These are phyloP conservation scores for Fusarium compactum DNA, from an alignment of 2,329 filamentous ascomycete genomes.

Conservation along the genomic window DNA sequence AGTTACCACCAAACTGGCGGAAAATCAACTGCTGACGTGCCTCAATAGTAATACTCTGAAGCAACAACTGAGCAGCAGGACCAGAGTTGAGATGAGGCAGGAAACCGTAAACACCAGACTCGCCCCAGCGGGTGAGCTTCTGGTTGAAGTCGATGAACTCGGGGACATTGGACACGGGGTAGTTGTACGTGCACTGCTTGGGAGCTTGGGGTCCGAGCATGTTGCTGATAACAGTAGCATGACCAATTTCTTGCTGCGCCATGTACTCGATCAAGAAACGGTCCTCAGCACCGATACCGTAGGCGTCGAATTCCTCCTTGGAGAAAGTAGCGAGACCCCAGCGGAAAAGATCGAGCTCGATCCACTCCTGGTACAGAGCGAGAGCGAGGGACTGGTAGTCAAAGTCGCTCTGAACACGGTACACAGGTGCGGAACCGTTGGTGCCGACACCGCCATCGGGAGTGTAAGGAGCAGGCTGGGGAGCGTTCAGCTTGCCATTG, in stretches of 20 bases:
- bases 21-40: constrained; percentile 88
- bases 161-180: constrained; percentile 78
- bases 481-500: constrained; percentile 75
- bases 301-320: constrained; percentile 74
- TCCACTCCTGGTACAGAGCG: constrained; percentile 84
- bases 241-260: constrained; percentile 80
- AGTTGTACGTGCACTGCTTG: constrained; percentile 83
- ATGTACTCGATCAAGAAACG: constrained; percentile 80
- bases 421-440: constrained; percentile 81
- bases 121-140: constrained; percentile 85
- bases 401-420: constrained; percentile 83
- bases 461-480: constrained; percentile 77
- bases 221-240: constrained; percentile 81
- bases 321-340: constrained; percentile 78
- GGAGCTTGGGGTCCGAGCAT: constrained; percentile 79
- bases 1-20: constrained; percentile 82
- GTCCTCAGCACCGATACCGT: constrained; percentile 76
- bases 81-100: constrained; percentile 81
- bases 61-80: constrained; percentile 77
- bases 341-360: constrained; percentile 86
- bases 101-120: constrained; percentile 85
- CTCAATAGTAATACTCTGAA: constrained; percentile 82
- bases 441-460: constrained; percentile 81
- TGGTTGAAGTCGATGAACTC: constrained; percentile 88
- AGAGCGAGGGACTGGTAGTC: constrained; percentile 83